Evolutionary conservation across 2,329 filamentous ascomycete species (phyloP).

Genomic region (Neoscytalidium dimidiatum): DNA sequence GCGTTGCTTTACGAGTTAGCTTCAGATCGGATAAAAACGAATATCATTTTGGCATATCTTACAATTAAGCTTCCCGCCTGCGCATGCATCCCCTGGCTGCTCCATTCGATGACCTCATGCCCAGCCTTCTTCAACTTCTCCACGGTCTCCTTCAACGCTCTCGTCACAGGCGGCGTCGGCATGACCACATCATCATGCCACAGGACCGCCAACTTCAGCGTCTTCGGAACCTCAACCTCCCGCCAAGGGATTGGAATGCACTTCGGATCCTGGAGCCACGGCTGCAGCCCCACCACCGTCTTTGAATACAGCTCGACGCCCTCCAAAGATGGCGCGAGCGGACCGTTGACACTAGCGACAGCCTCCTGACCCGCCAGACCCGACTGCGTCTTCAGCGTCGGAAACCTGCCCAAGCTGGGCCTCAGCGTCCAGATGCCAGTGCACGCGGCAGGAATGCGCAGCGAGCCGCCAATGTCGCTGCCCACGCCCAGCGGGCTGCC

Average conservation of each 20-base stretch:
- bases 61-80: slow-evolving; percentile 15
- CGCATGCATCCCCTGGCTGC: slow-evolving; percentile 26
- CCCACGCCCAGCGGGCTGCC: slow-evolving; percentile 65
- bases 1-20: slow-evolving; percentile 18
- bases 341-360: slow-evolving; percentile 64
- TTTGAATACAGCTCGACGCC: slow-evolving; percentile 51
- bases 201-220: slow-evolving; percentile 58
- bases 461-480: slow-evolving; percentile 63
- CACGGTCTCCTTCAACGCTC: slow-evolving; percentile 59
- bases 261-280: slow-evolving; percentile 56
- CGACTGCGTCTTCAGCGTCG: slow-evolving; percentile 55
- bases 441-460: slow-evolving; percentile 59
- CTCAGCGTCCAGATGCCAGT: slow-evolving; percentile 60
- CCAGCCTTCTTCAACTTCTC: slow-evolving; percentile 53
- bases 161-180: slow-evolving; percentile 38
- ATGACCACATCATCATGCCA: slow-evolving; percentile 36
- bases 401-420: slow-evolving; percentile 62
- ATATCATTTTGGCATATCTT: neutral
- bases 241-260: slow-evolving; percentile 58
- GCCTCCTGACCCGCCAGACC: slow-evolving; percentile 67
- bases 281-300: slow-evolving; percentile 45
- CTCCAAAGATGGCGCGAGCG: slow-evolving; percentile 57
- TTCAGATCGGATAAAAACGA: neutral
- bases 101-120: slow-evolving; percentile 60
- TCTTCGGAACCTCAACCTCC: slow-evolving; percentile 43